phyloP scores from a whole-genome alignment of 306 rosid genomes.

The Astragalus glycyphyllos region DNA sequence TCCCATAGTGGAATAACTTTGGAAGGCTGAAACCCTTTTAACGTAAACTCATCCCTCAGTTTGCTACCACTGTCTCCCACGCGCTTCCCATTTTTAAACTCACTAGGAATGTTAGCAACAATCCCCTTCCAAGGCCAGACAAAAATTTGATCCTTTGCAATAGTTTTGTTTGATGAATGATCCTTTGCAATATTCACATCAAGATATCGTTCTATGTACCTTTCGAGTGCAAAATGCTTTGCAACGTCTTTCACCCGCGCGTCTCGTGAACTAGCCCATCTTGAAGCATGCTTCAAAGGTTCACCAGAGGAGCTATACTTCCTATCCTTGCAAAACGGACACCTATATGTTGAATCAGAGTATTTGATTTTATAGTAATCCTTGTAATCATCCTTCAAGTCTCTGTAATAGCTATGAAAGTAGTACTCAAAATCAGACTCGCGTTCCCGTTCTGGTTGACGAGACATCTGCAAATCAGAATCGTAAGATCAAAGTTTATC shows the following conservation, averaged over 20 bases:
- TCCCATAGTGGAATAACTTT: constrained; percentile 75
- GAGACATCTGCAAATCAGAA: constrained; percentile 48
- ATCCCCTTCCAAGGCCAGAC: constrained; percentile 79
- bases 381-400: constrained; percentile 56
- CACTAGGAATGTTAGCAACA: constrained; percentile 71
- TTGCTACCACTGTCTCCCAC: too few relatives aligned
- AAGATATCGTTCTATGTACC: constrained; percentile 46
- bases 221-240: constrained; percentile 62
- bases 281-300: too few relatives aligned
- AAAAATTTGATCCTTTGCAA: constrained; percentile 54
- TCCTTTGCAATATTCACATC: background rate
- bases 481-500: background rate
- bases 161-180: too few relatives aligned
- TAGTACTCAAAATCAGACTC: constrained; percentile 52
- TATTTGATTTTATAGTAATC: constrained; percentile 40
- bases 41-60: too few relatives aligned
- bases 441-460: constrained; percentile 24
- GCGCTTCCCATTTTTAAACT: too few relatives aligned
- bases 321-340: too few relatives aligned
- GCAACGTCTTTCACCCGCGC: constrained; percentile 51
- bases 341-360: too few relatives aligned
- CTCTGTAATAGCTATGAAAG: constrained; percentile 44
- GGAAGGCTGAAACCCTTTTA: constrained; percentile 71
- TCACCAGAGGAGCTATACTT: too few relatives aligned
- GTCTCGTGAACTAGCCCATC: constrained; percentile 36